Evolutionary conservation across 2,329 filamentous ascomycete genomes (phyloP), one percentile per base, ranked within the genome.

Genomic region (Cryphonectria nitschkei): DNA sequence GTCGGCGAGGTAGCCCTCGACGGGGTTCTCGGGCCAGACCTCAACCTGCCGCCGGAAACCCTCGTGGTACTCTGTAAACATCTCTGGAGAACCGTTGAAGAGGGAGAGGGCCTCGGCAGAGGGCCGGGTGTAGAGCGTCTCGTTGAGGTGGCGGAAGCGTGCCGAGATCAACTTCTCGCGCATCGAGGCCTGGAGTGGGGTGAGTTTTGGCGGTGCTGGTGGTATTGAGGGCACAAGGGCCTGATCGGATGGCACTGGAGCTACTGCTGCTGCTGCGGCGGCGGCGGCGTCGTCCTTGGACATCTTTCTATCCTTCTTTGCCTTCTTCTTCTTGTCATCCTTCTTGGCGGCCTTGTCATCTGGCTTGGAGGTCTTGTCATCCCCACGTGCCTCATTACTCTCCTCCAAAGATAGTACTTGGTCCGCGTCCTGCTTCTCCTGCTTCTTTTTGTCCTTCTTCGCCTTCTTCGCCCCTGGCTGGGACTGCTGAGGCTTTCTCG

Each of bases 61-160:
- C 73, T 94, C 92, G 82, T 99, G 96, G 82, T 99, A 99, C 82
- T 98, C 95, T 75, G 89, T 87, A 82, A 98, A 99, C 87, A 98
- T 95, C 78, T 97, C 93, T 0, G 96, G 96, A 65, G 93, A 93
- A 46, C 92, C 86, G 67, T 89, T 85, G 84, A 99, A 98, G 34
- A 98, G 89, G 66, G 87, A 83, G 75, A 96, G 89, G n/a, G 96
- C 93, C 74, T 96, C 90, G 50, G 86, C 85, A 0, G 96, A 99
- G 0, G 95, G 93, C 9, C 91, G 93, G 5, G 95, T 98, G 84
- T 99, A 99, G 19, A 99, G 90, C 0, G 94, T 95, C 84, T 99
- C 93, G 81, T 99, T 99, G 73, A 99, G 90, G 81, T 98, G 94
- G 74, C 96, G 94, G 88, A 99, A 99, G 71, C 96, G 94, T 1